These are phyloP conservation scores for Fusarium chuoi DNA, from an alignment of 2,329 filamentous ascomycete genomes.

Conservation along the genomic window DNA sequence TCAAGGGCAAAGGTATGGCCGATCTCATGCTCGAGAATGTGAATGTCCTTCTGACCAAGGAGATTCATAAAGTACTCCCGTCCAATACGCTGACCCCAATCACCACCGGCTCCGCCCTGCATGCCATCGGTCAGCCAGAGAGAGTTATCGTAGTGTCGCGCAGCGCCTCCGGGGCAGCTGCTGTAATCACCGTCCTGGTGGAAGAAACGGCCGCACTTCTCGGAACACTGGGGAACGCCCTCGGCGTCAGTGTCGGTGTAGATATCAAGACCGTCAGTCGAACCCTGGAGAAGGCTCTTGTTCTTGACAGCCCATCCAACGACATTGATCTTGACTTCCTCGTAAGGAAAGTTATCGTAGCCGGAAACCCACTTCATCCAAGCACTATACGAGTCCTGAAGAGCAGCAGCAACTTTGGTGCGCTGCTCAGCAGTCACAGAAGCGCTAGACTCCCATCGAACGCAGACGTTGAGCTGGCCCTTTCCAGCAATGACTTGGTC, in stretches of 20 bases:
- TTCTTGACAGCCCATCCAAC: constrained; percentile 57
- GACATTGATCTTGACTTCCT: constrained; percentile 52
- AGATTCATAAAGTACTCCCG: constrained; percentile 55
- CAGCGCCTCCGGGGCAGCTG: constrained; percentile 48
- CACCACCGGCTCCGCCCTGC: constrained; percentile 56
- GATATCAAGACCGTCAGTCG: constrained; percentile 50
- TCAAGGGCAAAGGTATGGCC: constrained; percentile 58
- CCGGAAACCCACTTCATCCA: constrained; percentile 57
- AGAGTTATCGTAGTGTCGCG: constrained; percentile 56
- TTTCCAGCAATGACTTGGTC: constrained; percentile 47
- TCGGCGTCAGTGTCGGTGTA: constrained; percentile 54
- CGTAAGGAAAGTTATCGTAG: constrained; percentile 56
- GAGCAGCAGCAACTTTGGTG: constrained; percentile 48
- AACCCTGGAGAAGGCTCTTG: constrained; percentile 51
- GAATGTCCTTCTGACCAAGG: constrained; percentile 51
- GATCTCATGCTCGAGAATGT: constrained; percentile 60
- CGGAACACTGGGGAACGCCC: constrained; percentile 54
- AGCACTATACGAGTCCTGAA: constrained; percentile 51
- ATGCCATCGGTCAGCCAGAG: constrained; percentile 61
- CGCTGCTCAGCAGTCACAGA: constrained; percentile 53
- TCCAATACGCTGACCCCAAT: constrained; percentile 59
- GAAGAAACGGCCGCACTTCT: constrained; percentile 56
- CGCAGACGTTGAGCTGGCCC: constrained; percentile 50
- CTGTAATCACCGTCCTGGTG: constrained; percentile 56
- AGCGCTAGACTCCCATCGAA: constrained; percentile 56